A percentile compares a stretch with the other conserved stretches of the same genome.
These are phyloP conservation scores for Aristolochia contorta DNA, from an alignment of 164 flowering plant genomes.

Conservation along the genomic window DNA sequence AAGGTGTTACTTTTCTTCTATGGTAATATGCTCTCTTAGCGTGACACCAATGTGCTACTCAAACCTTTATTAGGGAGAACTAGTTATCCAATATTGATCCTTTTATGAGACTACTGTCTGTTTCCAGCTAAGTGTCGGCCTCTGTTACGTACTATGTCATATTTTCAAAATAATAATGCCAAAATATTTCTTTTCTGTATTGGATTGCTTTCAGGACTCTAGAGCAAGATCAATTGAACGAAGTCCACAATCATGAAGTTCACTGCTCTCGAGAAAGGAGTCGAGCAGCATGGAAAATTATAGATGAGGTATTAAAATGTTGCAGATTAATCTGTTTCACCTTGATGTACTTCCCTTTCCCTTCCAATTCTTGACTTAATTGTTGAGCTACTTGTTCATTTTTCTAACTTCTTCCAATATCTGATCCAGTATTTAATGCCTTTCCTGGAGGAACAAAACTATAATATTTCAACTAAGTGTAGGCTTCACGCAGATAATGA, in stretches of 20 bases:
- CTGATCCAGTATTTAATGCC: conserved; percentile 77
- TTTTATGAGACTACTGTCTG: too few relatives aligned
- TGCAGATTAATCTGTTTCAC: background rate
- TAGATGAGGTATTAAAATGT: conserved; percentile 56
- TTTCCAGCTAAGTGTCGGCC: too few relatives aligned
- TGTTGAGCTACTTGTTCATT: background rate
- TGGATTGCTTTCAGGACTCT: conserved; percentile 27
- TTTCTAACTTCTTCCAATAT: background rate
- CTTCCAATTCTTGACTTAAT: background rate
- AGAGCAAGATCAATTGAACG: conserved; percentile 30
- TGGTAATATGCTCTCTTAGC: too few relatives aligned
- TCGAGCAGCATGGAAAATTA: conserved; percentile 73
- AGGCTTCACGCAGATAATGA: conserved; percentile 83
- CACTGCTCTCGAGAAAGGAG: conserved; percentile 98
- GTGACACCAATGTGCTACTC: too few relatives aligned
- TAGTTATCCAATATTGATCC: too few relatives aligned
- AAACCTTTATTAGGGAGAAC: too few relatives aligned
- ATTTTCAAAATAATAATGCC: too few relatives aligned
- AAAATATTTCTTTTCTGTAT: background rate
- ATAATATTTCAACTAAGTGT: conserved; percentile 51
- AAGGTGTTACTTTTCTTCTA: too few relatives aligned
- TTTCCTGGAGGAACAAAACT: conserved; percentile 69
- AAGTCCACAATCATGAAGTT: conserved; percentile 46
- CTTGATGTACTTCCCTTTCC: background rate
- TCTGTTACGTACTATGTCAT: too few relatives aligned